These are phyloP conservation scores for Straminergon stramineum DNA, from an alignment of 225 moss, liverwort and hornwort species.

Conservation along the genomic window DNA sequence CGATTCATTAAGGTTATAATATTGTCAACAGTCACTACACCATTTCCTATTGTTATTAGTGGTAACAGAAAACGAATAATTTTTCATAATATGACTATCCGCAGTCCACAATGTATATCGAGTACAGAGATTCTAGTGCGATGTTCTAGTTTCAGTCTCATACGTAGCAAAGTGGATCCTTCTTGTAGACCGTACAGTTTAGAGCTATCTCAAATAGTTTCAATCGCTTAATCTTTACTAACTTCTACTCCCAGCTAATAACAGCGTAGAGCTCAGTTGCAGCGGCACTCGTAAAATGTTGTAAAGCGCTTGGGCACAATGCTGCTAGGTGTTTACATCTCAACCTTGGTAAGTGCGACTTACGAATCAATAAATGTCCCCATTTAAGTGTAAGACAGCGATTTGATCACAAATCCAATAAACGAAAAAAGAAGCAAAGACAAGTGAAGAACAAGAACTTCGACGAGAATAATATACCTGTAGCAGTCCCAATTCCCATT, in stretches of 20 bases:
- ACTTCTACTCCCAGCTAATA: background rate
- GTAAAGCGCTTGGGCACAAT: background rate
- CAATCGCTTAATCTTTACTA: background rate
- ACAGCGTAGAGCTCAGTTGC: background rate
- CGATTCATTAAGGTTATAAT: background rate
- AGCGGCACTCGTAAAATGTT: background rate
- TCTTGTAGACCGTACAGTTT: background rate
- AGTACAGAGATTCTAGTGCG: background rate
- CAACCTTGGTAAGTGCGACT: background rate
- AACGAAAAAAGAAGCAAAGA: background rate
- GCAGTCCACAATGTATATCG: background rate
- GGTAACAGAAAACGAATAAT: background rate
- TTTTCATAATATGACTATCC: background rate
- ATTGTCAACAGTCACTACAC: background rate
- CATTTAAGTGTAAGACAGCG: background rate
- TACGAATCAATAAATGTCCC: background rate
- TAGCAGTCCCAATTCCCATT: slow-evolving; percentile 94
- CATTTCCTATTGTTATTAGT: background rate
- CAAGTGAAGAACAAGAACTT: background rate
- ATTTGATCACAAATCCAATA: background rate
- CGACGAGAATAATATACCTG: slow-evolving; percentile 34
- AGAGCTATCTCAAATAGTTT: background rate
- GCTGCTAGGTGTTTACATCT: background rate
- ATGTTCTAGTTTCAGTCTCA: background rate
- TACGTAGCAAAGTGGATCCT: background rate